These are phyloP conservation scores for Rhytidhysteron rufulum DNA, from an alignment of 2,329 filamentous ascomycete genomes.

Conservation along the genomic window DNA sequence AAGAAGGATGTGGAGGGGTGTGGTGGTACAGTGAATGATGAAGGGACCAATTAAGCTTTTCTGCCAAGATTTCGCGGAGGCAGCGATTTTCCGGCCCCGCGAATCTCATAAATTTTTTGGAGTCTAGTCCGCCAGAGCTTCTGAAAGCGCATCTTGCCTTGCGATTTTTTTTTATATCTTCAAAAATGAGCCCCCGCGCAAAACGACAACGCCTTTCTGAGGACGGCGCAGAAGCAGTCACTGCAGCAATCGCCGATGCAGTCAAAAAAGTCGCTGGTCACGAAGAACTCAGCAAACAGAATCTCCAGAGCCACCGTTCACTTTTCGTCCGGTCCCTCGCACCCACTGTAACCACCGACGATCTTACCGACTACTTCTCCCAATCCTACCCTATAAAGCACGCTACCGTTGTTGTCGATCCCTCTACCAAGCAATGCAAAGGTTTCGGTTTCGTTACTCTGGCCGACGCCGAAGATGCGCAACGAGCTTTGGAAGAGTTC, in stretches of 20 bases:
- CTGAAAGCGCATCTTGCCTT: too few relatives aligned
- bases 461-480: conserved; percentile 86
- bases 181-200: conserved; percentile 36
- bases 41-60: not conserved
- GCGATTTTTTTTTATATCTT: too few relatives aligned
- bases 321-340: conserved; percentile 91
- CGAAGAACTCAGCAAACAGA: conserved; percentile 7
- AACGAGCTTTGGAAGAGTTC: conserved; percentile 74
- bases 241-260: conserved; percentile 18
- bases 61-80: conserved; percentile 4
- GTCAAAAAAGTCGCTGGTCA: conserved; percentile 13
- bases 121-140: too few relatives aligned
- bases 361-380: conserved; percentile 84
- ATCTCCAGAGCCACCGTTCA: conserved; percentile 39
- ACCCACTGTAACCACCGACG: conserved; percentile 71
- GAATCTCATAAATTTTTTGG: too few relatives aligned
- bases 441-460: conserved; percentile 98
- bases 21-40: too few relatives aligned
- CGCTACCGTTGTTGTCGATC: conserved; percentile 85
- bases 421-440: conserved; percentile 78
- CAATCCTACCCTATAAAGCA: conserved; percentile 94
- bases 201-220: conserved; percentile 40
- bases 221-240: conserved; percentile 31
- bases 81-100: conserved; percentile 3
- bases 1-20: too few relatives aligned